A percentile compares a stretch with the other conserved stretches of the same genome.
phyloP scores from a whole-genome alignment of 495 filamentous ascomycete species.

The Stereocaulon alpinum region DNA sequence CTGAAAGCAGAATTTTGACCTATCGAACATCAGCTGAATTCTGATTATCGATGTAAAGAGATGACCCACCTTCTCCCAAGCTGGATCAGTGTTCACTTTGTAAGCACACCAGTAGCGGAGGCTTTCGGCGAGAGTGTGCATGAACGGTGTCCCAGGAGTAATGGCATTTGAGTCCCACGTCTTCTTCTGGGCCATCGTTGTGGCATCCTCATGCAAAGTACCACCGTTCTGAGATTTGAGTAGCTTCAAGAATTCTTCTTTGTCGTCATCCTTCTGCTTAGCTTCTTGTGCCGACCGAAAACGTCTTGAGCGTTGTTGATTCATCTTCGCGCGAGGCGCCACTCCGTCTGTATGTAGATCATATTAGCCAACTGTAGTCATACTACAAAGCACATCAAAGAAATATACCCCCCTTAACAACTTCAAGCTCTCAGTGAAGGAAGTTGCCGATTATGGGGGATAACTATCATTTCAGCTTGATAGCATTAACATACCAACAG shows the following conservation, averaged over 20 bases:
- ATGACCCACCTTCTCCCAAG: conserved; percentile 68
- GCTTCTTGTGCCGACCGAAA: conserved; percentile 93
- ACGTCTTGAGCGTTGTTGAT: conserved; percentile 84
- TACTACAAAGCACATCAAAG: neutral
- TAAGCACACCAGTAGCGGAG: conserved; percentile 93
- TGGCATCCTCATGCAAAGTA: conserved; percentile 45
- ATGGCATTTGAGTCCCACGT: conserved; percentile 98
- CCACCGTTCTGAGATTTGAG: conserved; percentile 61
- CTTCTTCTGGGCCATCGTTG: conserved; percentile 65
- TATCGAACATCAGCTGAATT: conserved; percentile 27
- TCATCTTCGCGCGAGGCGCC: conserved; percentile 92
- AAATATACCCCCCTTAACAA: conserved; percentile 18
- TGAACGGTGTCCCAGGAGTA: conserved; percentile 96
- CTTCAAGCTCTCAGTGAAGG: conserved; percentile 8
- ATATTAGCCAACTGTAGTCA: conserved; percentile 26
- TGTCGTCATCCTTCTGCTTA: conserved; percentile 85
- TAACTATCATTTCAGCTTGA: conserved; percentile 6
- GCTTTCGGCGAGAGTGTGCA: conserved; percentile 89
- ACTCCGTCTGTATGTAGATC: conserved; percentile 59
- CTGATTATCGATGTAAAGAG: neutral
- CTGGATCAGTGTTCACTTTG: conserved; percentile 92
- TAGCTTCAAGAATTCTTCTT: conserved; percentile 72
- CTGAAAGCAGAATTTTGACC: conserved; percentile 95
- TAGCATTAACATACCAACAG: conserved; percentile 63
- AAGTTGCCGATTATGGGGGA: conserved; percentile 4